Percentiles rank a stretch among this genome's conserved stretches.
Conservation (phyloP, 1,139 yeast species). For the Candida gigantensis region DNA sequence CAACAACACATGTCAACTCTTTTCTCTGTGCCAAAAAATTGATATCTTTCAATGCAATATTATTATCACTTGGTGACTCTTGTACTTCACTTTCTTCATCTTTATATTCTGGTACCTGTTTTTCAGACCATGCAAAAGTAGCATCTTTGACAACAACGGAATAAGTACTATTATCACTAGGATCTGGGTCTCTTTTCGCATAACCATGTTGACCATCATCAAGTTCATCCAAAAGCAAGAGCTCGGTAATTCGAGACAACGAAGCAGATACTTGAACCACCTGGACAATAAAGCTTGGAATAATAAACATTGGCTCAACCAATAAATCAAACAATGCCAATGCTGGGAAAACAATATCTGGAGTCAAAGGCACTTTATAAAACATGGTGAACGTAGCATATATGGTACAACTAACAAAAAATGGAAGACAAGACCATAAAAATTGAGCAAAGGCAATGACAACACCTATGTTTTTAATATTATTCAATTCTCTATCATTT, state of each 20-base stretch:
- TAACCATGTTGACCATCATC: conserved; percentile 62
- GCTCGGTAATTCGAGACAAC: conserved; percentile 32
- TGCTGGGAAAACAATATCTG: conserved; percentile 42
- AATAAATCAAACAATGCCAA: conserved; percentile 38
- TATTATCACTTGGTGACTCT: conserved; percentile 10
- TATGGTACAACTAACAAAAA: conserved; percentile 33
- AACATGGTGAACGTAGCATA: conserved; percentile 29
- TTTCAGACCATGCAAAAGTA: conserved; percentile 21
- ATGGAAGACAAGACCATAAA: conserved; percentile 42
- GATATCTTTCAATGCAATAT: conserved; percentile 52
- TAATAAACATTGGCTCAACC: conserved; percentile 34
- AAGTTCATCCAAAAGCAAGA: conserved; percentile 36
- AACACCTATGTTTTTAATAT: conserved; percentile 32
- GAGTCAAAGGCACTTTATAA: conserved; percentile 30
- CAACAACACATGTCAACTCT: conserved; percentile 67
- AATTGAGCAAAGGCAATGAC: conserved; percentile 32
- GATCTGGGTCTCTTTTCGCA: conserved; percentile 55
- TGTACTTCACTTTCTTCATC: conserved; percentile 27
- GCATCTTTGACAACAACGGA: conserved; percentile 19
- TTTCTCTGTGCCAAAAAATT: conserved; percentile 56
- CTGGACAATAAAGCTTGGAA: conserved; percentile 33
- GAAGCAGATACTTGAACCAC: conserved; percentile 35
- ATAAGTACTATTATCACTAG: conserved; percentile 14
- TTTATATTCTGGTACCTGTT: conserved; percentile 8
- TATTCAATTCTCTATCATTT: conserved; percentile 36